Evolutionary conservation across 768 basidiomycete genomes (phyloP).

Genomic region (Pleurotus tuoliensis): DNA sequence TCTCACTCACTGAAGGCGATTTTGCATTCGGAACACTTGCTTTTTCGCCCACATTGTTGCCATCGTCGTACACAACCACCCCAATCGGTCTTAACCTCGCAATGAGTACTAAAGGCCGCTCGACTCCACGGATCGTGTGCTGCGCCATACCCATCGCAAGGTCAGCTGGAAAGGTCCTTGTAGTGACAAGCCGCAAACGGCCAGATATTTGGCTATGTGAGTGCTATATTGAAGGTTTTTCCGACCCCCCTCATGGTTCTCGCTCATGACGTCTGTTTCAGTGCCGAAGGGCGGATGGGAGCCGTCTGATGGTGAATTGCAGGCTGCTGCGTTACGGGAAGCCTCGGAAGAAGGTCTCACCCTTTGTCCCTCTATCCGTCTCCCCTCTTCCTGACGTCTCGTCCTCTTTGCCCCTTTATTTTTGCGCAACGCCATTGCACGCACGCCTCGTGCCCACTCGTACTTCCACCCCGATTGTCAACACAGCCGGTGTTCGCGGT

Average conservation of each 20-base stretch:
- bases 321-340: constrained; percentile 88
- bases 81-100: constrained; percentile 13
- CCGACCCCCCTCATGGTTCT: not conserved
- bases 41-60: not conserved
- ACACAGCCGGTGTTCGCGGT: constrained; percentile 83
- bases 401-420: constrained; percentile 33
- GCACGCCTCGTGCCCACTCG: constrained; percentile 16
- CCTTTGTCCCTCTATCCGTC: constrained; percentile 74
- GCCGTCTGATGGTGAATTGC: constrained; percentile 71
- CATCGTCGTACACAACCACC: constrained; percentile 6
- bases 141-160: constrained; percentile 84
- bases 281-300: constrained; percentile 96
- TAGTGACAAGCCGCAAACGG: constrained; percentile 82
- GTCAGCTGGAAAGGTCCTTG: constrained; percentile 70
- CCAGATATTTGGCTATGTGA: constrained; percentile 85
- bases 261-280: constrained; percentile 22
- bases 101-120: constrained; percentile 70
- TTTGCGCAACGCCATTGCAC: constrained; percentile 11
- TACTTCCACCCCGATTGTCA: constrained; percentile 20
- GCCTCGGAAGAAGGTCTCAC: constrained; percentile 96
- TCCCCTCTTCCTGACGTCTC: constrained; percentile 64
- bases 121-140: constrained; percentile 82
- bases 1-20: constrained; percentile 22
- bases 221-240: constrained; percentile 31
- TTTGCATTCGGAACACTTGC: constrained; percentile 17